phyloP scores from a whole-genome alignment of 129 eudicot genomes.

The Lonicera japonica region DNA sequence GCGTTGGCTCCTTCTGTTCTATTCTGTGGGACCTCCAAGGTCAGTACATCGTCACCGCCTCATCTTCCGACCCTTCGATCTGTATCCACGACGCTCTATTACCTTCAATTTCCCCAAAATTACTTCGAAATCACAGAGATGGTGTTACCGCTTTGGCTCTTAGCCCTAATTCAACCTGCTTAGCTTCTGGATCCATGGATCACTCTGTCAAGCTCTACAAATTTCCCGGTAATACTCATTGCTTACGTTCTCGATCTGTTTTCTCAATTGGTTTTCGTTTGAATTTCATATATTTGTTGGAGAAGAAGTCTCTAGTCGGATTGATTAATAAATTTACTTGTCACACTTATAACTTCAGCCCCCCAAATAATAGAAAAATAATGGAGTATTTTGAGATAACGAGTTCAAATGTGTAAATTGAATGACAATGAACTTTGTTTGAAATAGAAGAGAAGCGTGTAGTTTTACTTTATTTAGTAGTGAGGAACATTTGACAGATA shows the following conservation, averaged over 20 bases:
- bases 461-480: too few relatives aligned
- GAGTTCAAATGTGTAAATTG: too few relatives aligned
- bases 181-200: constrained; percentile 89
- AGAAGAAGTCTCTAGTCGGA: too few relatives aligned
- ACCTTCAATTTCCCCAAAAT: constrained; percentile 35
- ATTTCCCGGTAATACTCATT: constrained; percentile 55
- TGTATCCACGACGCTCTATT: constrained; percentile 59
- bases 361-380: too few relatives aligned
- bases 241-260: background rate
- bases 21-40: constrained; percentile 59
- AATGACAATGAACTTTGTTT: too few relatives aligned
- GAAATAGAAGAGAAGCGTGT: too few relatives aligned
- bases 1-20: constrained; percentile 49
- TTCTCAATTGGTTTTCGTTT: too few relatives aligned
- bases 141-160: constrained; percentile 81
- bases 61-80: constrained; percentile 65
- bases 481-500: too few relatives aligned
- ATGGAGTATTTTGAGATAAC: too few relatives aligned
- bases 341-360: too few relatives aligned
- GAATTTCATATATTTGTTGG: too few relatives aligned
- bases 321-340: too few relatives aligned
- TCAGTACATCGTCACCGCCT: constrained; percentile 71
- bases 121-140: constrained; percentile 69
- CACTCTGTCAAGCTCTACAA: constrained; percentile 85
- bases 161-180: constrained; percentile 88